Percentiles rank a stretch among this genome's conserved stretches.
Evolutionary conservation across 768 basidiomycete species (phyloP).

Genomic region (Leccinum variicolor): DNA sequence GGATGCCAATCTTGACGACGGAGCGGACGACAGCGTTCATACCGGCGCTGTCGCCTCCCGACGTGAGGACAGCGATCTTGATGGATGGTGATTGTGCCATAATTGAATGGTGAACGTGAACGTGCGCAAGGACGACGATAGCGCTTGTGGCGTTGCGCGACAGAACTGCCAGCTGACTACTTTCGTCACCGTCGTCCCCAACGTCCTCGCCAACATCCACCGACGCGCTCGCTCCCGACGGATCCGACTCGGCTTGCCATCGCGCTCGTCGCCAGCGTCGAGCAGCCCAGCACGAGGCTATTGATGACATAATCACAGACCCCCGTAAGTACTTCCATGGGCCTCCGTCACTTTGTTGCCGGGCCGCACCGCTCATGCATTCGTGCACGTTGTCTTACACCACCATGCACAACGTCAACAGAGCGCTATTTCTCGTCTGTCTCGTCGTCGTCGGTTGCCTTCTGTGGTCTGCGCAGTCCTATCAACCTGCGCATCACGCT

Average conservation of each 20-base stretch:
- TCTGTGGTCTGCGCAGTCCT: conserved; percentile 54
- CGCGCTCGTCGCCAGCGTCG: not conserved
- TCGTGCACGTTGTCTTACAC: not conserved
- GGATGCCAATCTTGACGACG: conserved; percentile 88
- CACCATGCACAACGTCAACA: conserved; percentile 48
- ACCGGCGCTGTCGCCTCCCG: conserved; percentile 96
- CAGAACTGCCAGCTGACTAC: not conserved
- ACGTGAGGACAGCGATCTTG: conserved; percentile 93
- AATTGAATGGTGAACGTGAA: not conserved
- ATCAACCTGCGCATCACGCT: conserved; percentile 1
- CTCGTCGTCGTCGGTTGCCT: conserved; percentile 54
- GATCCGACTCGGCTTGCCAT: not conserved
- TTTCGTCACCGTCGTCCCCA: not conserved
- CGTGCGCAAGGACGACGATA: not conserved
- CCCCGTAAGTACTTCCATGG: not conserved
- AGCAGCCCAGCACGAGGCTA: not conserved
- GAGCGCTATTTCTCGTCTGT: conserved; percentile 47
- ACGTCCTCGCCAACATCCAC: not conserved
- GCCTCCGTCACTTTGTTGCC: not conserved
- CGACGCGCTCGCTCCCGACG: not conserved
- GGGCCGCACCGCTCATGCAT: not conserved
- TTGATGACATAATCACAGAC: conserved; percentile 14
- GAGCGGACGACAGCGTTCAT: conserved; percentile 96
- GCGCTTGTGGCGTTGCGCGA: not conserved
- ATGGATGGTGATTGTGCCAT: conserved; percentile 34